Percentiles rank a stretch among this genome's conserved stretches.
These are phyloP conservation scores for Metschnikowia peoriensis DNA, from an alignment of 805 yeast genomes.

Conservation along the genomic window DNA sequence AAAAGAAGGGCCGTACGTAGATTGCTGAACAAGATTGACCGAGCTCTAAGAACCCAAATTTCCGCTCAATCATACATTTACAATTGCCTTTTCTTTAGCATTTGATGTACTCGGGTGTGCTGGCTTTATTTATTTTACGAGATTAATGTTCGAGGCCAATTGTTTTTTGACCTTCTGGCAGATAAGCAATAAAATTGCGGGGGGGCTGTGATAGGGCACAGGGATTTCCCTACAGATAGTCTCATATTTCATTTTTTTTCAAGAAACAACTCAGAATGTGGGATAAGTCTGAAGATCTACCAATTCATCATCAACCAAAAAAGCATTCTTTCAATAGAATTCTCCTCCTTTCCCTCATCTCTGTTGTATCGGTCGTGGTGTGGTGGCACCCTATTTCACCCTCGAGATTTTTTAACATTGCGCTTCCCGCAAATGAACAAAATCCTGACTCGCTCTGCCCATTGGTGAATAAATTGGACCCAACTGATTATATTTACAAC, in stretches of 20 bases:
- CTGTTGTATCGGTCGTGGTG: background rate
- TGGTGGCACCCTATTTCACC: background rate
- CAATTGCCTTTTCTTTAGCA: too few species aligned
- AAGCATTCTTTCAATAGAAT: background rate
- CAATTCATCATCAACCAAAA: background rate
- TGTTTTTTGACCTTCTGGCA: background rate
- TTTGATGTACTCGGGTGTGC: too few species aligned
- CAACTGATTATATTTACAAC: constrained; percentile 21
- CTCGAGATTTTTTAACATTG: background rate
- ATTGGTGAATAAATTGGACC: constrained; percentile 31
- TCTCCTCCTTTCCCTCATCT: background rate
- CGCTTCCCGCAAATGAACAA: background rate
- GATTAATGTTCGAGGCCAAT: too few species aligned
- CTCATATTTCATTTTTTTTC: background rate
- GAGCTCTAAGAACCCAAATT: too few species aligned
- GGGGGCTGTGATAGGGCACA: background rate
- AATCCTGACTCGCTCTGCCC: constrained; percentile 34
- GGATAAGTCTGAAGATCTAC: background rate
- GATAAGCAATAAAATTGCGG: background rate
- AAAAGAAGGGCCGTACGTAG: too few species aligned
- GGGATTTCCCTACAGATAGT: background rate
- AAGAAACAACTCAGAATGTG: background rate
- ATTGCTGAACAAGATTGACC: too few species aligned
- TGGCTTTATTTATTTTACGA: too few species aligned
- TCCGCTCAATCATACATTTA: too few species aligned